phyloP scores from a whole-genome alignment of 2,329 filamentous ascomycete genomes.

The Sphaerostilbella broomeana region DNA sequence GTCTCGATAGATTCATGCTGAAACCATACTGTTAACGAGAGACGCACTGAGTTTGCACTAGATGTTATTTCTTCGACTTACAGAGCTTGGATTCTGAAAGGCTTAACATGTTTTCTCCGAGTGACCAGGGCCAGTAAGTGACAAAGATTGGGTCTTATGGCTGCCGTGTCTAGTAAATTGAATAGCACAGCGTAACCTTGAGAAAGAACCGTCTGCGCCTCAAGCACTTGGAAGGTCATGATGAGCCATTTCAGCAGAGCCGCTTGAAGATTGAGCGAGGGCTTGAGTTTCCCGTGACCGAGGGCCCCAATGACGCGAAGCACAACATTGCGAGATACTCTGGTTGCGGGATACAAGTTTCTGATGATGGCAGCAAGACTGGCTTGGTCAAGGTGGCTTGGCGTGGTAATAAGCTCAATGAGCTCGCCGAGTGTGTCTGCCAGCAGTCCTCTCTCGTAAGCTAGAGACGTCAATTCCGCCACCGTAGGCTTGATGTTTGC shows the following conservation, averaged over 20 bases:
- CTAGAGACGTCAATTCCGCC: slow-evolving; percentile 54
- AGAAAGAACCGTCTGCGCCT: slow-evolving; percentile 56
- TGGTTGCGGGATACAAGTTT: slow-evolving; percentile 66
- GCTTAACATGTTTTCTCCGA: slow-evolving; percentile 73
- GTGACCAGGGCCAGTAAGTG: slow-evolving; percentile 76
- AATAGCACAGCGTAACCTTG: slow-evolving; percentile 72
- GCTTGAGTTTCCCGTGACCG: slow-evolving; percentile 72
- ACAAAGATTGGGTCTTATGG: slow-evolving; percentile 60
- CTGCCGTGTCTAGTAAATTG: slow-evolving; percentile 73
- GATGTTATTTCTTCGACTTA: no score
- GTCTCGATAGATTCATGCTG: slow-evolving; percentile 51
- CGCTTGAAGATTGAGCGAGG: slow-evolving; percentile 62
- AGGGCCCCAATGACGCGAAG: slow-evolving; percentile 64
- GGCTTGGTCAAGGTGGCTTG: slow-evolving; percentile 68
- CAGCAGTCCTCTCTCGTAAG: slow-evolving; percentile 63
- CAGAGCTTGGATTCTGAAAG: slow-evolving; percentile 75
- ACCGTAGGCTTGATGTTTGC: slow-evolving; percentile 57
- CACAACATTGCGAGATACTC: slow-evolving; percentile 53
- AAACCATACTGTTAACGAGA: no score
- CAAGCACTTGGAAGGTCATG: slow-evolving; percentile 65
- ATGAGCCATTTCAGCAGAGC: slow-evolving; percentile 72
- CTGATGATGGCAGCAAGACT: slow-evolving; percentile 63
- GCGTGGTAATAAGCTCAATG: slow-evolving; percentile 59
- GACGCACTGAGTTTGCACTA: no score
- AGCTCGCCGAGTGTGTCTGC: slow-evolving; percentile 54